Evolutionary conservation across 2,329 filamentous ascomycete genomes (phyloP).

Genomic region (Daldinia sp.): DNA sequence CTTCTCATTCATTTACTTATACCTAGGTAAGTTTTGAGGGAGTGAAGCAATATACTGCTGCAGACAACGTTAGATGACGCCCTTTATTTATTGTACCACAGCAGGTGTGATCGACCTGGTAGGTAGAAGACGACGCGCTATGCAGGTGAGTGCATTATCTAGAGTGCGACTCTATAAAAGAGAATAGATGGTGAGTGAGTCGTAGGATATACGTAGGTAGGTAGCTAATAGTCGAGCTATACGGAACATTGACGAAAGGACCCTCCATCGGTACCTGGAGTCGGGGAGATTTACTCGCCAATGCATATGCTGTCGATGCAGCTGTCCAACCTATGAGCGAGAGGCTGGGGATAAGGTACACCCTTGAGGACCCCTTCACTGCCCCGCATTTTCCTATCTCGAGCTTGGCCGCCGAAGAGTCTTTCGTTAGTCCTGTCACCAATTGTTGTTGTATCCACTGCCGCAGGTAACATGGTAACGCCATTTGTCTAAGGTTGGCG

Average conservation of each 20-base stretch:
- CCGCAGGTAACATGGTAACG: conserved; percentile 39
- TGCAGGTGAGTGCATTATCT: conserved; percentile 44
- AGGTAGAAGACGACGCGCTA: conserved; percentile 34
- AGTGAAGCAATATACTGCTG: conserved; percentile 30
- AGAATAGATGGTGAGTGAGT: conserved; percentile 34
- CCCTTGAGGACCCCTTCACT: conserved; percentile 24
- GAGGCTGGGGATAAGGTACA: conserved; percentile 34
- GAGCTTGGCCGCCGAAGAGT: conserved; percentile 34
- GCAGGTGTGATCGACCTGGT: conserved; percentile 40
- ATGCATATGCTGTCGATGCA: conserved; percentile 43
- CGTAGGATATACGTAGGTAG: conserved; percentile 25
- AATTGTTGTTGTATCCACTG: conserved; percentile 30
- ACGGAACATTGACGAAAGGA: conserved; percentile 24
- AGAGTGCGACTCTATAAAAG: conserved; percentile 30
- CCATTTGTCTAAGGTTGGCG: conserved; percentile 42
- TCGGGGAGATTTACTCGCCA: conserved; percentile 34
- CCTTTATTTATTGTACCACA: conserved; percentile 31
- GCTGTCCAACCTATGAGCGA: conserved; percentile 20
- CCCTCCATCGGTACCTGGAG: conserved; percentile 38
- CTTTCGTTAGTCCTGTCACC: conserved; percentile 30
- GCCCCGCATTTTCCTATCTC: conserved; percentile 45
- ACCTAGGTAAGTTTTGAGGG: conserved; percentile 35
- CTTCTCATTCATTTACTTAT: conserved; percentile 25
- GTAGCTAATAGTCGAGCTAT: conserved; percentile 10
- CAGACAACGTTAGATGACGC: conserved; percentile 26